Base-by-base conservation (phyloP, 2,329 filamentous ascomycete species). In the Nemania bipapillata region DNA sequence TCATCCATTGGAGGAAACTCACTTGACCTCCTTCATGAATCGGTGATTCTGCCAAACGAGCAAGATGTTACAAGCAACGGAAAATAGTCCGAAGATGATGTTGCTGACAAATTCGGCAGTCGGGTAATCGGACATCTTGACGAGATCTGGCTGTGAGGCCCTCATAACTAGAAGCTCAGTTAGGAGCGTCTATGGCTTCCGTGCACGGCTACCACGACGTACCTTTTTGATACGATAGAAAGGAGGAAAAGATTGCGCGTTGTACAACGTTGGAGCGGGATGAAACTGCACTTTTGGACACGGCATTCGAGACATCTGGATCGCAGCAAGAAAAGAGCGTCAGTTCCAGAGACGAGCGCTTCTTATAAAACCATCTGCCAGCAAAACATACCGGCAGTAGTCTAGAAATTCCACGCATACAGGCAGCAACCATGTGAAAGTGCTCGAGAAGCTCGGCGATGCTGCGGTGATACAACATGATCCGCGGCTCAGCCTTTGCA, bases 401-500 rank as follows among this genome's bases (percentile, higher is more conserved):
- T 2, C 20, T 7, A 15, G 22, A 55, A 59, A 20, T 52, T n/a
- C 47, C 28, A 12, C 54, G 35, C 53, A 47, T 53, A n/a, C 2
- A 5, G 11, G 30, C 42, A 63, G 35, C 37, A 28, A 63, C 53
- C 58, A 45, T 30, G 45, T 53, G 50, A 61, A 35, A 45, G 20
- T 30, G n/a, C 6, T 20, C 9, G 11, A 22, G 20, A 37, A 22
- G 17, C 22, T 22, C 11, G 30, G 20, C 20, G 17, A 9, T 30
- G 56, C 63, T 50, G 57, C 63, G 50, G 52, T 40, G 50, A 62
- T 66, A 62, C 63, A 52, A 66, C 53, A 58, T 66, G 24, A 45
- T 53, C 52, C 58, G 24, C 58, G 64, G 58, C 42, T 17, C 53
- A 4, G 17, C 58, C 53, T 58, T 58, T 49, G 65, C 58, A 47